These are phyloP conservation scores for Sarcodon sp. DNA, from an alignment of 768 basidiomycete species.

Conservation along the genomic window DNA sequence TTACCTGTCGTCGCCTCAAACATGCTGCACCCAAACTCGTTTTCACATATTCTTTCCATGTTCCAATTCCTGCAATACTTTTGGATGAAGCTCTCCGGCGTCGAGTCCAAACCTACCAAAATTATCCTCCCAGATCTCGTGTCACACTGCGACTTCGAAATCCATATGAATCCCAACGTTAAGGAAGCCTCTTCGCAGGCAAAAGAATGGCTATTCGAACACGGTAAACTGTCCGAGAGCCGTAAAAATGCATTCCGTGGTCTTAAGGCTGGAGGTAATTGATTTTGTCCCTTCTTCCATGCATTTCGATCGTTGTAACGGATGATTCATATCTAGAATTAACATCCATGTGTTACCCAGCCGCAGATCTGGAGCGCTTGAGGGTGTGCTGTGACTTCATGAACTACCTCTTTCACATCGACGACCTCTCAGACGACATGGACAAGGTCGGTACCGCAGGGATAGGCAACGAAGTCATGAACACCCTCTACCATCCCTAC, in stretches of 20 bases:
- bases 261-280: conserved; percentile 46
- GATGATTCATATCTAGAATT: conserved; percentile 16
- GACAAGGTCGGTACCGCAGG: conserved; percentile 43
- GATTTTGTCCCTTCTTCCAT: not conserved
- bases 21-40: too few species aligned
- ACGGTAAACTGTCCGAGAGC: conserved; percentile 40
- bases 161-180: conserved; percentile 42
- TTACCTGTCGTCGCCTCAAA: too few species aligned
- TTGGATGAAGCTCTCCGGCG: too few species aligned
- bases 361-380: conserved; percentile 44
- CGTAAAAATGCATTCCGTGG: conserved; percentile 51
- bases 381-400: conserved; percentile 68
- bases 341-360: conserved; percentile 55
- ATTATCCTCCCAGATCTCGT: conserved; percentile 60
- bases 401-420: conserved; percentile 67
- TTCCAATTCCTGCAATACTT: too few species aligned
- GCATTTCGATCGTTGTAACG: not conserved
- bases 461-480: conserved; percentile 55
- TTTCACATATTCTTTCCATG: too few species aligned
- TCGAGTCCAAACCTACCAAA: conserved; percentile 19
- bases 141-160: conserved; percentile 53
- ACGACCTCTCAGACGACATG: conserved; percentile 75
- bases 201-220: conserved; percentile 57
- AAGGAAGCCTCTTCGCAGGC: conserved; percentile 51
- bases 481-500: conserved; percentile 57